A percentile compares a stretch with the other conserved stretches of the same genome.
Evolutionary conservation across 2,329 filamentous ascomycete genomes (phyloP).

Genomic region (Cladophialophora bantiana): DNA sequence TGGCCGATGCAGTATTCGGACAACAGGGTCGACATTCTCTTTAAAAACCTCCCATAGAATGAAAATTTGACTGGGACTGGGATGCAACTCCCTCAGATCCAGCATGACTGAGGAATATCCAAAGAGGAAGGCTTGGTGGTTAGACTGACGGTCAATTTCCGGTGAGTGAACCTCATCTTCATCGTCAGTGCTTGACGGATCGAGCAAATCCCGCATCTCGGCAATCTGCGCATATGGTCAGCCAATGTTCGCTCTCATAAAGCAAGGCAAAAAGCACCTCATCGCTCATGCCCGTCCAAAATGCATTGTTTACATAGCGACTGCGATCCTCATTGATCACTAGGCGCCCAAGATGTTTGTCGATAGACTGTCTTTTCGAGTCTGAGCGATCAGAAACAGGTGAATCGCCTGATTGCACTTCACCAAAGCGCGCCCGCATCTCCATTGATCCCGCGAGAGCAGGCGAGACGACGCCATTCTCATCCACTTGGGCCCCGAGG

Average conservation of each 20-base stretch:
- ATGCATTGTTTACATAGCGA: constrained; percentile 67
- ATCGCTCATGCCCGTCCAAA: constrained; percentile 67
- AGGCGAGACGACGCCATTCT: constrained; percentile 39
- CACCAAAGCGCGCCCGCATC: constrained; percentile 31
- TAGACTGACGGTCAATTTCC: constrained; percentile 50
- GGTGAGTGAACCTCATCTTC: constrained; percentile 60
- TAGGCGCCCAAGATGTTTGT: constrained; percentile 62
- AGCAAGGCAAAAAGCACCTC: constrained; percentile 53
- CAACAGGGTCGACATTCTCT: constrained; percentile 67
- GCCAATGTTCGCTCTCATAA: not conserved
- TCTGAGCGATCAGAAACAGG: constrained; percentile 28
- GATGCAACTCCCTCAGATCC: constrained; percentile 64
- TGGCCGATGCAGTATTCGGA: constrained; percentile 66
- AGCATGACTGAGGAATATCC: constrained; percentile 64
- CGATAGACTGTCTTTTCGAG: constrained; percentile 40
- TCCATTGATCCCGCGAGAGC: constrained; percentile 26
- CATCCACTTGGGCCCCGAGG: constrained; percentile 57
- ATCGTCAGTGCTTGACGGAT: constrained; percentile 62
- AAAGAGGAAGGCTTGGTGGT: constrained; percentile 67
- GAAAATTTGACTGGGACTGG: constrained; percentile 57
- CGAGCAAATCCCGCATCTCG: constrained; percentile 67
- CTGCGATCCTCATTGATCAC: constrained; percentile 67
- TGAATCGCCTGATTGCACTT: constrained; percentile 20
- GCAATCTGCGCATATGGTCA: constrained; percentile 56
- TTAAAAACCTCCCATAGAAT: constrained; percentile 65